Base-by-base conservation (phyloP, 345 rosid species). In the Murraya koenigii region DNA sequence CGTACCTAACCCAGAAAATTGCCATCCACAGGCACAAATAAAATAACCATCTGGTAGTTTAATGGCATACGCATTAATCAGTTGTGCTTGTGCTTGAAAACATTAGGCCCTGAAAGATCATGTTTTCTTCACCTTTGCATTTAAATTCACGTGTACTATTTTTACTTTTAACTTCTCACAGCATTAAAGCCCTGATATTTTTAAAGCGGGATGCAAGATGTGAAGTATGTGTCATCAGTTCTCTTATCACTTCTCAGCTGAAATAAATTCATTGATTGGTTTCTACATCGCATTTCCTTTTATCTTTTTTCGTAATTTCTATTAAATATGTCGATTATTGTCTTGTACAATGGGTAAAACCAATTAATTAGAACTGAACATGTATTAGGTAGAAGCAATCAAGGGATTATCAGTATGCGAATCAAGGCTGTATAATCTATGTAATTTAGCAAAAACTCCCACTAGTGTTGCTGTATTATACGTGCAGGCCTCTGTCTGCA, bases 401-500 rank as follows among this genome's bases (percentile, higher is more conserved):
- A 11, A 55, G 32, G 62, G 58, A 56, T 52, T 4, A 44, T 44
- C 5, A 33, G 36, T 33, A 23, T 52, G 22, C 6, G 19, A 33
- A n/a, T 8, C 26, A 7, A 44, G 25, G 49, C 25, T 56, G 30
- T 72, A 55, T 72, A 81, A 75, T 39, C 79, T 30, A 11, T 69
- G 55, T 74, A 89, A 67, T 35, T 78, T 85, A 55, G 91, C 91
- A 71, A 91, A 85, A 69, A 87, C 85, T 3, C 95, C 92, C 1
- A 86, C 91, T 8, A 91, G 80, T 4, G 85, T 61, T 22, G 92
- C 91, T 0, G 91, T 88, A 69, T 89, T 91, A 70, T 91, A 91
- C 0, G 92, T 89, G 64, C 95, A 91, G 0, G 93, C 90, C 82
- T 91, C 93, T 0, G 92, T 86, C 56, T 88, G 93, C 80, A 49